Evolutionary conservation across 2,329 filamentous ascomycete species (phyloP), one percentile per base, ranked within the genome.

Genomic region (Rhynchosporium secalis): DNA sequence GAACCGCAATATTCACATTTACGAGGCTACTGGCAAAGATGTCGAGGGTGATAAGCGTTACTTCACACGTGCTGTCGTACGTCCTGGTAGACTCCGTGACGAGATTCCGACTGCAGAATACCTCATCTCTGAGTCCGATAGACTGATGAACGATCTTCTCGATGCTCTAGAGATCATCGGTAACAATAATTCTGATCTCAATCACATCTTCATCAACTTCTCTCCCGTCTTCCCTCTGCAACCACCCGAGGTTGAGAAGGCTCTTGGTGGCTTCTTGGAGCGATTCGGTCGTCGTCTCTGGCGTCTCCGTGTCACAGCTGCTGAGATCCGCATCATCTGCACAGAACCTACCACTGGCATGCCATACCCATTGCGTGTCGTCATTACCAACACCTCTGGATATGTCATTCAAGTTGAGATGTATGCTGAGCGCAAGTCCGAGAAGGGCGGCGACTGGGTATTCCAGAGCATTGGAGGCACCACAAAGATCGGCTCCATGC

Each of bases 161-260:
- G 95, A 99, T 75, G 95, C 95, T 49, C 83, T 99, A 62, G 95
- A 99, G 83, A 97, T 99, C 72, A 96, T 97, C 74, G 95, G 95
- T 74, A 97, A 96, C 83, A 98, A 97, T 81, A 96, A 96, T 81
- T 96, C 95, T 57, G 95, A 99, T 82, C 84, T 99, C 75, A 99
- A 99, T 83, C 95, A 99, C 80, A 95, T 99, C 83, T 99, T 99
- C 82, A 95, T 99, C 83, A 98, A 99, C 85, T 99, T 99, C 81
- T 95, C 92, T 0, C 92, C 93, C 9, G 91, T 97, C 63, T 98
- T 99, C 87, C 91, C 92, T 75, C 86, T 99, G 55, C 83, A 92
- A 73, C 93, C 95, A 3, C 80, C 86, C 63, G 92, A 97, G 79
- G 92, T 99, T 15, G 92, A 98, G 79, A 86, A 96, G 77, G 94